Conservation (phyloP, 495 filamentous ascomycete genomes). For the Penicillium pulvis region DNA sequence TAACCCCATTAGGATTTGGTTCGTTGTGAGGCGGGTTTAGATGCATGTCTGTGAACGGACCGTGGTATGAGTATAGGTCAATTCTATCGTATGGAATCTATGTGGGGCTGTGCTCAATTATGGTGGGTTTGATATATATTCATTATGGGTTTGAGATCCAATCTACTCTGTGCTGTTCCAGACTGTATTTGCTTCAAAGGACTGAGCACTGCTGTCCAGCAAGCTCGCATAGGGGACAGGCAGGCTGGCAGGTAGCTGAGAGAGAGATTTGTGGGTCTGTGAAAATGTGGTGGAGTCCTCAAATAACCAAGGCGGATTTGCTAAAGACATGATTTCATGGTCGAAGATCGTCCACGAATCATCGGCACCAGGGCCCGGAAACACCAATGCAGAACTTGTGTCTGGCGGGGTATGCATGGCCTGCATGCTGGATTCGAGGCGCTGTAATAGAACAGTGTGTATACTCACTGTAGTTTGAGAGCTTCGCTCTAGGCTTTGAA, state of each 20-base stretch:
- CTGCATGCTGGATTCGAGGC: slow-evolving; percentile 39
- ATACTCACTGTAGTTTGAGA: slow-evolving; percentile 36
- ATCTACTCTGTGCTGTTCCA: slow-evolving; percentile 9
- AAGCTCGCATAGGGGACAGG: slow-evolving; percentile 15
- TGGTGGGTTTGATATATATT: no score
- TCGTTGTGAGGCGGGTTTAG: slow-evolving; percentile 19
- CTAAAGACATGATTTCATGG: slow-evolving; percentile 39
- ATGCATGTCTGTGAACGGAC: background rate
- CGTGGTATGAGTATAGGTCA: background rate
- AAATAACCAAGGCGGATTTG: slow-evolving; percentile 35
- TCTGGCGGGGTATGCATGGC: slow-evolving; percentile 43
- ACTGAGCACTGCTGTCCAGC: slow-evolving; percentile 3
- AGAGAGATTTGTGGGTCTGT: slow-evolving; percentile 6
- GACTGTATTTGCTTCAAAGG: slow-evolving; percentile 13
- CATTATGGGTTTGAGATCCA: no score
- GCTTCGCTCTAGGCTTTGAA: slow-evolving; percentile 34
- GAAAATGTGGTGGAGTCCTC: slow-evolving; percentile 20
- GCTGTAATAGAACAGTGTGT: slow-evolving; percentile 34
- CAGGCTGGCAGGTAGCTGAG: slow-evolving; percentile 1
- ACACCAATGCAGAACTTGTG: slow-evolving; percentile 24
- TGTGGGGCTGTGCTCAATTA: background rate
- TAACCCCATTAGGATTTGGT: slow-evolving; percentile 24
- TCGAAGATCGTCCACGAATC: slow-evolving; percentile 45
- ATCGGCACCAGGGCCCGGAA: slow-evolving; percentile 27
- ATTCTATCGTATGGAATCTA: no score